Evolutionary conservation across 345 rosid species (phyloP), one percentile per base, ranked within the genome.

Genomic region (Luvunga scandens): DNA sequence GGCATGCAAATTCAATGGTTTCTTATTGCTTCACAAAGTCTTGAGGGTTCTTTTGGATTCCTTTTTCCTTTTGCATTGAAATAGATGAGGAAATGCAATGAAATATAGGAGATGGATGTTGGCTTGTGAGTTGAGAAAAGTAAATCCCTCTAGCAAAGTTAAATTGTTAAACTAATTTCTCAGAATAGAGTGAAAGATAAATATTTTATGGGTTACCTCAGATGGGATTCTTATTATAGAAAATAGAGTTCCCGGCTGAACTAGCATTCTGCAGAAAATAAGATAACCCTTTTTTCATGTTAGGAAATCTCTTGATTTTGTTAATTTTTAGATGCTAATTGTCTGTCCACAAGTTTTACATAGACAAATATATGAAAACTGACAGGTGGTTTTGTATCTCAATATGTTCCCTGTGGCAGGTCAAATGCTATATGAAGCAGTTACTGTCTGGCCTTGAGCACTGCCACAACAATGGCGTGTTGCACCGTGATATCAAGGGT

Each of bases 401-500:
- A 10, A 67, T 69, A 45, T 78, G 19, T 53, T 77, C 42, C 61
- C 69, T 75, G 68, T 42, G 78, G 66, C 77, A 93, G 98, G 85
- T 93, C 22, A 94, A 94, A 86, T 94, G 98, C 85, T 93, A 86
- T 81, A 86, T 94, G 91, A 89, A 83, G 83, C 98, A 94, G 83
- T 81, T 94, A 76, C 81, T 94, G 81, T 89, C 95, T 2, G 98
- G 98, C 78, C 81, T 94, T 70, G 95, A 91, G 85, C 98, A 95
- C 81, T 95, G 98, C 75, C 98, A 95, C 87, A 83, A 71, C 45
- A 83, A 77, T 75, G 94, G 95, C 71, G 98, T 95, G 24, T 81
- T 95, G 75, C 98, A 95, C 81, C 92, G 98, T 31, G 98, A 95
- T 82, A 87, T 95, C 66, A 94, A 95, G 87, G 93, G 97, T 75